These are phyloP conservation scores for Irpex rosettiformis DNA, from an alignment of 1,284 basidiomycete species.

Conservation along the genomic window DNA sequence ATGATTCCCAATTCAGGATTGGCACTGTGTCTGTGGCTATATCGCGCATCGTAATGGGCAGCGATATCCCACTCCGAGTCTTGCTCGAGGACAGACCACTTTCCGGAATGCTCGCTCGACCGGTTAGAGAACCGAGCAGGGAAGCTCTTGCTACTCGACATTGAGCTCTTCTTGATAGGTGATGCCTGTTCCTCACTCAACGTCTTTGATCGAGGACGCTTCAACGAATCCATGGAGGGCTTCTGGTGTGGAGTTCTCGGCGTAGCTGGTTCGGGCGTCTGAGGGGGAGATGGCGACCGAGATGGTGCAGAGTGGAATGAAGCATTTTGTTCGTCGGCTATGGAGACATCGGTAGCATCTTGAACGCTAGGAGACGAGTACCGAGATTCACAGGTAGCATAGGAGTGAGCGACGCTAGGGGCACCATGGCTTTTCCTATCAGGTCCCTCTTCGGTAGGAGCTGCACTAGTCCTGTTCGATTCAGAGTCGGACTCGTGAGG, in stretches of 20 bases:
- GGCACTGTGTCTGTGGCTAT: constrained; percentile 15
- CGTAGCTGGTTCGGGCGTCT: constrained; percentile 21
- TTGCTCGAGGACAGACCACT: constrained; percentile 5
- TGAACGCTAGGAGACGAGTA: constrained; percentile 24
- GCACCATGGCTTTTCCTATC: constrained; percentile 22
- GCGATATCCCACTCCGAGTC: constrained; percentile 29
- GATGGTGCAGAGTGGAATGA: constrained; percentile 13
- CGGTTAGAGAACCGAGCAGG: constrained; percentile 10
- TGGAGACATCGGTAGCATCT: not conserved
- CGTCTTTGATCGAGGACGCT: constrained; percentile 16
- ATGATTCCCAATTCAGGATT: not conserved
- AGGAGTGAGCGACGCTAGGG: constrained; percentile 26
- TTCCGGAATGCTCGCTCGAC: constrained; percentile 5
- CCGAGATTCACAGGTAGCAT: constrained; percentile 29
- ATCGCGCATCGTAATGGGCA: constrained; percentile 21
- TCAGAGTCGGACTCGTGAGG: constrained; percentile 1
- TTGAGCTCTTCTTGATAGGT: not conserved
- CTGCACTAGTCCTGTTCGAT: not conserved
- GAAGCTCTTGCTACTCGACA: constrained; percentile 16
- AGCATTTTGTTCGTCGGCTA: constrained; percentile 4
- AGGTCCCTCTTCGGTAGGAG: constrained; percentile 8
- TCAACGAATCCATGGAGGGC: constrained; percentile 7
- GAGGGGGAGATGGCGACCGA: constrained; percentile 18
- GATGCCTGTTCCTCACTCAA: constrained; percentile 8
- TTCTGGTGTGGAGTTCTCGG: constrained; percentile 15